Base-by-base conservation (phyloP, 2,329 filamentous ascomycete genomes). In the Fusarium sp. region DNA sequence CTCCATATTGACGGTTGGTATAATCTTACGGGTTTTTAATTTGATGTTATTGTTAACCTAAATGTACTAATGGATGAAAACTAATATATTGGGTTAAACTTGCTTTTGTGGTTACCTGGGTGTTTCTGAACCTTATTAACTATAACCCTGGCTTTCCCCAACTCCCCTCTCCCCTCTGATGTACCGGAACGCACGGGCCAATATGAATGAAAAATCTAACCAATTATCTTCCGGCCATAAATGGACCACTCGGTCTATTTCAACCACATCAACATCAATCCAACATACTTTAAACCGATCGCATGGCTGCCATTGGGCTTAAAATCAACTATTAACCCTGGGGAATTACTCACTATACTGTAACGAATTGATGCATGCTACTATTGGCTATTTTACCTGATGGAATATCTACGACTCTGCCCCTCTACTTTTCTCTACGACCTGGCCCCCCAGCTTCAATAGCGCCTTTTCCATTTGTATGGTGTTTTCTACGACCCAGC, bases 401-500 rank as follows among this genome's bases (percentile, higher is more conserved):
- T 25, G 25, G 25, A 25, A 25, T 25, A 7, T 25, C 25, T 25
- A 25, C 25, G 25, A 25, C 25, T 25, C 25, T 7, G 25, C 25
- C 25, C 25, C 25, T 25, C 25, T 25, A 25, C 25, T 25, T 25
- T 25, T 8, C 7, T 25, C 25, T 25, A 25, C 25, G 25, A 25
- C 25, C 30, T 25, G 13, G 47, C 47, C 47, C 48, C 45, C 25
- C 6, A 9, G 45, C 25, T 47, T 47, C 10, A 47, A 47, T 47
- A 47, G 45, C 16, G 24, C 24, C 25, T 25, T 47, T 47, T 47
- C n/a, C 4, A 47, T 47, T 47, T 37, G 13, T 52, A 52, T 52
- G 34, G 48, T 52, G 48, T 51, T 51, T 40, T 51, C 48, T 51
- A 51, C 16, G 32, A 51, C 48, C 30, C 25, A 40, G 48, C 32